Evolutionary conservation across 768 basidiomycete species (phyloP), one percentile per base, ranked within the genome.

Genomic region (Fistulinella prunicolor): DNA sequence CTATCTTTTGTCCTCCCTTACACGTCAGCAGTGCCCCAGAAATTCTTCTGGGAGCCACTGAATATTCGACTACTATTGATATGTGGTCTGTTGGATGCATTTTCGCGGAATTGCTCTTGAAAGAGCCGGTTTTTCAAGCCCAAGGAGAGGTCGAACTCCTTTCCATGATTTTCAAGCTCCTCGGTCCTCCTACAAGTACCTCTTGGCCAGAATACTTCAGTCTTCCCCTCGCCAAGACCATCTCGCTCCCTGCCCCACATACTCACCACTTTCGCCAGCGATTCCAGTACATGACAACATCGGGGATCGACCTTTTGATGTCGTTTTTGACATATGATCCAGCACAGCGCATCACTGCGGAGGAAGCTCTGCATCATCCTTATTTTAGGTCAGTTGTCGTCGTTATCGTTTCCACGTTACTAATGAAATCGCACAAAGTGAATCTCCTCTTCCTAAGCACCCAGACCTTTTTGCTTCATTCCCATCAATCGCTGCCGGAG

Each of bases 51-150:
- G 96, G 95, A 12, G 91, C 90, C 12, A 89, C 83, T 49, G 89
- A 86, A 29, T 99, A 99, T 67, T 89, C 92, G 13, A 99, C 95
- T 17, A 86, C 94, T 0, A 82, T 99, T 47, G 96, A 99, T 66
- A 83, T 98, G 80, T 99, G 96, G 96, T 95, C 92, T 41, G 92
- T 96, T 9, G 96, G 96, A 8, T 99, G 96, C 73, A 97, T 99
- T 56, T 97, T 98, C 61, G 94, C 90, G 13, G 96, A 99, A 66
- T 75, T 99, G 40, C 81, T 99, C 59, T 75, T 95, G 57, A 94
- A 94, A 55, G 93, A 96, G 66, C 93, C 96, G 3, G 74, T 98
- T n/a, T 93, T 98, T 65, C 95, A 94, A 70, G 94, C 94, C n/a
- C 87, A 94, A 61, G 85, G 85, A 32, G 96, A 99, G 65, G 73